Percentiles rank a stretch among this genome's conserved stretches.
These are phyloP conservation scores for Xylariaceae sp. DNA, from an alignment of 2,329 filamentous ascomycete species.

Conservation along the genomic window DNA sequence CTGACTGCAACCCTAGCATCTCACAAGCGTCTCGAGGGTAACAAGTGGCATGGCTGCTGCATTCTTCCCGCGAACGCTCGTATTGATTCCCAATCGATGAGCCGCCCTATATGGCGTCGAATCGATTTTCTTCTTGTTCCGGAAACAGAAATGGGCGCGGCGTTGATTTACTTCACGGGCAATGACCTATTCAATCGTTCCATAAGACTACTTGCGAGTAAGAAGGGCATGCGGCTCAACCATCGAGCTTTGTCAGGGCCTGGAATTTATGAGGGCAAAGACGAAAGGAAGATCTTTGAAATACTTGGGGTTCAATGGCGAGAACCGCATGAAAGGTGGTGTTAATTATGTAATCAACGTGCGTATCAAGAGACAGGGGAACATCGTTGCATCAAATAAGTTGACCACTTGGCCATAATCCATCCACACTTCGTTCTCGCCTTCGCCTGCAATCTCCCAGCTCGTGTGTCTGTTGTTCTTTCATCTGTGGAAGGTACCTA, in stretches of 20 bases:
- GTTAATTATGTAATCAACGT: conserved; percentile 43
- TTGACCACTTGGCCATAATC: no score
- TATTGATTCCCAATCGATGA: conserved; percentile 21
- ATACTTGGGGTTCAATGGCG: conserved; percentile 81
- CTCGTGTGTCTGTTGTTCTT: no score
- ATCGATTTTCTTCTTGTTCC: conserved; percentile 86
- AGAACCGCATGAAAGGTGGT: conserved; percentile 72
- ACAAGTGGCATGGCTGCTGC: conserved; percentile 88
- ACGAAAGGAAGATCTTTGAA: conserved; percentile 80
- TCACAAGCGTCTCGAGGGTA: conserved; percentile 53
- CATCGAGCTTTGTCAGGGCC: conserved; percentile 76
- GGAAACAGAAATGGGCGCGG: conserved; percentile 74
- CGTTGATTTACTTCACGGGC: conserved; percentile 91
- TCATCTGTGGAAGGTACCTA: no score
- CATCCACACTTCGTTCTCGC: no score
- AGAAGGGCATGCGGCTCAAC: conserved; percentile 80
- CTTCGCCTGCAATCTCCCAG: no score
- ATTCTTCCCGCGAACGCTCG: conserved; percentile 53
- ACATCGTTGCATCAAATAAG: no score
- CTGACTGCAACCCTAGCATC: conserved; percentile 68
- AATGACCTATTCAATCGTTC: conserved; percentile 94
- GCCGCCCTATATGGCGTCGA: conserved; percentile 64
- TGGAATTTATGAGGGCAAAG: conserved; percentile 67
- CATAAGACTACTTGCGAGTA: conserved; percentile 73
- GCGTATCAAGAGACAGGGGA: no score